Conservation (phyloP, 257 asterid genomes). For the Solanum bukasovii region DNA sequence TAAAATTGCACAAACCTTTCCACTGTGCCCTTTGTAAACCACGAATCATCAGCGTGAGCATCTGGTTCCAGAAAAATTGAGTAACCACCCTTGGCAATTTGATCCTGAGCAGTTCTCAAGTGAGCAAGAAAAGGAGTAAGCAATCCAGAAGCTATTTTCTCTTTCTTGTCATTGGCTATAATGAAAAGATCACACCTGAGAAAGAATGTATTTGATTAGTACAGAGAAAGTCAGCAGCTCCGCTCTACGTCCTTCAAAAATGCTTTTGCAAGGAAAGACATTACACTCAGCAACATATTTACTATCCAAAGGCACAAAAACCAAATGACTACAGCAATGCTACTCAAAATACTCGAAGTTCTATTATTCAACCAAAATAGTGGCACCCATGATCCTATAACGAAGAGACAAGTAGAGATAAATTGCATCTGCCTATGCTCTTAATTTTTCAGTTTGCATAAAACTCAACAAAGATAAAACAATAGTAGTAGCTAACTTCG, state of each 20-base stretch:
- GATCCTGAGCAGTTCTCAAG: constrained; percentile 82
- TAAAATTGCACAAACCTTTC: constrained; percentile 55
- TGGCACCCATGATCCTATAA: neutral
- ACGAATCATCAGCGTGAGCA: constrained; percentile 36
- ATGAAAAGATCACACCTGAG: constrained; percentile 66
- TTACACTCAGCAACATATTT: neutral
- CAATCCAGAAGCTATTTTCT: constrained; percentile 92
- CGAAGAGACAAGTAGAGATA: neutral
- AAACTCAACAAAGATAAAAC: neutral
- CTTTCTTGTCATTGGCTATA: constrained; percentile 77
- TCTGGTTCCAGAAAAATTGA: constrained; percentile 74
- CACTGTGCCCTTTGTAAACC: constrained; percentile 95
- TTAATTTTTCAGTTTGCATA: neutral
- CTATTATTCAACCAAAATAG: neutral
- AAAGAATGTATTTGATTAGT: neutral
- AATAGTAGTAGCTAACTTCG: neutral
- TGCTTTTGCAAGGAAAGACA: neutral
- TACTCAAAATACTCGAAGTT: neutral
- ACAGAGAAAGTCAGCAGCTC: neutral
- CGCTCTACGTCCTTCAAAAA: neutral
- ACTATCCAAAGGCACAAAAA: neutral
- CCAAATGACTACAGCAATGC: neutral
- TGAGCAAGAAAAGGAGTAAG: constrained; percentile 87
- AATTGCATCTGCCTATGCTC: neutral
- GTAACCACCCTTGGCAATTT: constrained; percentile 84